phyloP scores from a whole-genome alignment of 2,329 filamentous ascomycete species.

The Nemania sp. region DNA sequence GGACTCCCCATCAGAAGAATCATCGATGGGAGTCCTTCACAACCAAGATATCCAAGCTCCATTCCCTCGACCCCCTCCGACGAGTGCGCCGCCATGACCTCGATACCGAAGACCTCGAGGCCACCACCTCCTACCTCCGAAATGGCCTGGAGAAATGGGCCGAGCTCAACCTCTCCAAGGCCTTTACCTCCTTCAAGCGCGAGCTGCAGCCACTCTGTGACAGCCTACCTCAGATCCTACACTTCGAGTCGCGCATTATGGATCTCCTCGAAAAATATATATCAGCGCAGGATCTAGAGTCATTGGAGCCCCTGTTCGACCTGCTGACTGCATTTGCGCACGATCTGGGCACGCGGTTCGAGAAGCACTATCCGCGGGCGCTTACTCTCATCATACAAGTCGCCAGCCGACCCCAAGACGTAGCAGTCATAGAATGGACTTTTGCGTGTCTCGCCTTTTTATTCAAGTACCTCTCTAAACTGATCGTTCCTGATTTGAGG shows the following conservation, averaged over 20 bases:
- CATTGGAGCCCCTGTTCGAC: constrained; percentile 86
- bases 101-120: constrained; percentile 80
- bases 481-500: constrained; percentile 85
- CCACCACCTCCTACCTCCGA: constrained; percentile 87
- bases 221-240: constrained; percentile 89
- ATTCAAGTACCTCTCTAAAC: constrained; percentile 94
- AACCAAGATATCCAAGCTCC: constrained; percentile 88
- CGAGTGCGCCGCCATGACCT: constrained; percentile 87
- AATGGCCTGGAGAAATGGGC: constrained; percentile 87
- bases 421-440: constrained; percentile 96
- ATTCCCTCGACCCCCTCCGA: constrained; percentile 89
- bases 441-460: constrained; percentile 94
- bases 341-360: constrained; percentile 87
- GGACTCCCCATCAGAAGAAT: constrained; percentile 81
- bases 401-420: constrained; percentile 80
- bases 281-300: constrained; percentile 79
- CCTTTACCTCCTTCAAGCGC: constrained; percentile 81
- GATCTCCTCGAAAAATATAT: constrained; percentile 81
- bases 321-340: constrained; percentile 95
- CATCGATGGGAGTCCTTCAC: constrained; percentile 94
- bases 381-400: constrained; percentile 82
- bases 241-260: constrained; percentile 90
- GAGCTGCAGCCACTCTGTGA: constrained; percentile 84
- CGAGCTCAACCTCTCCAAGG: constrained; percentile 88
- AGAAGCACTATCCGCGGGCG: constrained; percentile 84